Conservation (phyloP, 257 asterid genomes). For the Solanum pinnatisectum region DNA sequence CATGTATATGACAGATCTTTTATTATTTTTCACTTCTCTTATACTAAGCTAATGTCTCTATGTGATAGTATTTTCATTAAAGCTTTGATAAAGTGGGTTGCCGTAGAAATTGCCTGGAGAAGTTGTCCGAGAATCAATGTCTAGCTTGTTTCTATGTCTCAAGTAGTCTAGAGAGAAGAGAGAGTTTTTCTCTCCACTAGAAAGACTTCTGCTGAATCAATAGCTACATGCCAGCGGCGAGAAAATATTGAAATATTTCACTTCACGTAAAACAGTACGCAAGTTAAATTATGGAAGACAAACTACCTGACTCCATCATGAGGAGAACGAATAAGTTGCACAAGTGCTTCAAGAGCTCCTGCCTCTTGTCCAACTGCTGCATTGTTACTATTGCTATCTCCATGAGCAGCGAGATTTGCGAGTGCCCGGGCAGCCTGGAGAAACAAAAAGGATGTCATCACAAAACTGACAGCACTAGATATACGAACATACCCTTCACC, state of each 20-base stretch:
- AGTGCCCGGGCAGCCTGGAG: conserved; percentile 83
- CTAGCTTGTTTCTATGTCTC: not conserved
- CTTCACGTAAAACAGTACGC: not conserved
- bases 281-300: not conserved
- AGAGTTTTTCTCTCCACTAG: not conserved
- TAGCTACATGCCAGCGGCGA: not conserved
- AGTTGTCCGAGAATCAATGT: not conserved
- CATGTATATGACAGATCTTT: not conserved
- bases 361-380: conserved; percentile 76
- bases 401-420: conserved; percentile 87
- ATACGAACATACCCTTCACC: not conserved
- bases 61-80: not conserved
- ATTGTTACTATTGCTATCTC: conserved; percentile 73
- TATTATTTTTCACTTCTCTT: not conserved
- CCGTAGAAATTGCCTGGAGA: not conserved
- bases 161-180: not conserved
- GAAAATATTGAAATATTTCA: not conserved
- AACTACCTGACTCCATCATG: conserved; percentile 74
- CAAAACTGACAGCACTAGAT: not conserved
- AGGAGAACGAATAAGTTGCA: conserved; percentile 64
- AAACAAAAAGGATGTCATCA: not conserved
- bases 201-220: not conserved
- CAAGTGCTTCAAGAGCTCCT: conserved; percentile 84
- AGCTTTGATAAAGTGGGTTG: not conserved
- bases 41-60: not conserved